Percentiles rank a stretch among this genome's conserved stretches.
phyloP scores from a whole-genome alignment of 345 rosid genomes.

The Iberis pinnata region DNA sequence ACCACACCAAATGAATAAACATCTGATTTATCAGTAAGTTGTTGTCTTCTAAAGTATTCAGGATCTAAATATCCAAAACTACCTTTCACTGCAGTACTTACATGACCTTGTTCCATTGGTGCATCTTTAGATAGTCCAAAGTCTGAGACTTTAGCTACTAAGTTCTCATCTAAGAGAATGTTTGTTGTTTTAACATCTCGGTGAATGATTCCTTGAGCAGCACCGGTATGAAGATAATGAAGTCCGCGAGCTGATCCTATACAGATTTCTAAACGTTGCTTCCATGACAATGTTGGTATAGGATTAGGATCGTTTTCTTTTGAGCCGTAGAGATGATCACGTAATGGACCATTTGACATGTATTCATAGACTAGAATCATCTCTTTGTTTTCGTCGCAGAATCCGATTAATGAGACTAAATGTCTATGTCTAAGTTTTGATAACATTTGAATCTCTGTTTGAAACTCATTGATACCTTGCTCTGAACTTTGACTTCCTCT shows the following conservation, averaged over 20 bases:
- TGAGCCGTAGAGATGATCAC: slow-evolving; percentile 70
- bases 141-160: slow-evolving; percentile 67
- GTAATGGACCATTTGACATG: slow-evolving; percentile 79
- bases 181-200: slow-evolving; percentile 84
- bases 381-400: slow-evolving; percentile 65
- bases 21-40: slow-evolving; percentile 77
- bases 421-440: slow-evolving; percentile 82
- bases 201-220: slow-evolving; percentile 73
- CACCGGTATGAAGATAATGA: slow-evolving; percentile 77
- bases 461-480: slow-evolving; percentile 81
- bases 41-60: slow-evolving; percentile 75
- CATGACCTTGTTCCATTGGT: slow-evolving; percentile 58
- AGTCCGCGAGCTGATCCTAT: slow-evolving; percentile 77
- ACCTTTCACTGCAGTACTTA: slow-evolving; percentile 85
- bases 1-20: slow-evolving; percentile 88
- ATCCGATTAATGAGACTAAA: slow-evolving; percentile 69
- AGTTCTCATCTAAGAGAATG: slow-evolving; percentile 75
- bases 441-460: slow-evolving; percentile 79
- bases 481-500: slow-evolving; percentile 62
- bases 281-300: slow-evolving; percentile 58
- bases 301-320: slow-evolving; percentile 31
- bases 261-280: slow-evolving; percentile 72
- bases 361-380: slow-evolving; percentile 88
- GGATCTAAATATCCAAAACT: slow-evolving; percentile 89
- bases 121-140: slow-evolving; percentile 79